Percentiles rank a stretch among this genome's conserved stretches.
phyloP scores from a whole-genome alignment of 2,329 filamentous ascomycete species.

The Xylaria hypoxylon region DNA sequence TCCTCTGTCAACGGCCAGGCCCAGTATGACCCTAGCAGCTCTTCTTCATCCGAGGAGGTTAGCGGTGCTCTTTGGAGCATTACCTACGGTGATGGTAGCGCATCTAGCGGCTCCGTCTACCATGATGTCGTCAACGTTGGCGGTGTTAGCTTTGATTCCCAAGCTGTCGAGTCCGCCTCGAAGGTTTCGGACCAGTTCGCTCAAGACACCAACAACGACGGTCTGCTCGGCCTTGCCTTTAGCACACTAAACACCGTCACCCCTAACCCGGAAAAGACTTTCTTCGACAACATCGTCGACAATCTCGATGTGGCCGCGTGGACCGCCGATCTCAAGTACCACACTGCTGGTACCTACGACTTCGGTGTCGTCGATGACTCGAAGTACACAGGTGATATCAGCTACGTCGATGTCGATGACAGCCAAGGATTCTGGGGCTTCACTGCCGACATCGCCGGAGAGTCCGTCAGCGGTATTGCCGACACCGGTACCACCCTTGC shows the following conservation, averaged over 20 bases:
- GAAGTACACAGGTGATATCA: slow-evolving; percentile 50
- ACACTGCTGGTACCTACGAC: slow-evolving; percentile 52
- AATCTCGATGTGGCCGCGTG: slow-evolving; percentile 48
- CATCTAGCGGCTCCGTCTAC: slow-evolving; percentile 53
- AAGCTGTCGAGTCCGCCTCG: slow-evolving; percentile 52
- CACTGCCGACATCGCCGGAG: slow-evolving; percentile 45
- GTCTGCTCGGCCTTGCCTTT: slow-evolving; percentile 53
- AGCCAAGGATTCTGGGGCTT: slow-evolving; percentile 54
- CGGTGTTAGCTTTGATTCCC: slow-evolving; percentile 46
- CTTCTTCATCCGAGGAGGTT: slow-evolving; percentile 47
- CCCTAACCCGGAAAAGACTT: slow-evolving; percentile 49
- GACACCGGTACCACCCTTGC: slow-evolving; percentile 70
- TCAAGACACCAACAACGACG: slow-evolving; percentile 49
- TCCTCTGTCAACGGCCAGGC: slow-evolving; percentile 46
- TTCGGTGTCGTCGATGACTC: slow-evolving; percentile 53
- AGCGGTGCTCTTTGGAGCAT: slow-evolving; percentile 48
- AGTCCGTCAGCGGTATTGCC: slow-evolving; percentile 59
- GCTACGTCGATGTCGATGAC: slow-evolving; percentile 50
- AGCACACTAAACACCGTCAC: slow-evolving; percentile 52
- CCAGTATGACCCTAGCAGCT: slow-evolving; percentile 46
- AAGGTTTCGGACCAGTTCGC: slow-evolving; percentile 48
- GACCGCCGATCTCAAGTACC: slow-evolving; percentile 52
- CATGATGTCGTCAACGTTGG: slow-evolving; percentile 50
- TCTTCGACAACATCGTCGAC: slow-evolving; percentile 50
- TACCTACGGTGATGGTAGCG: slow-evolving; percentile 51